Base-by-base conservation (phyloP, 2,329 filamentous ascomycete species). In the Coleophoma cylindrospora region DNA sequence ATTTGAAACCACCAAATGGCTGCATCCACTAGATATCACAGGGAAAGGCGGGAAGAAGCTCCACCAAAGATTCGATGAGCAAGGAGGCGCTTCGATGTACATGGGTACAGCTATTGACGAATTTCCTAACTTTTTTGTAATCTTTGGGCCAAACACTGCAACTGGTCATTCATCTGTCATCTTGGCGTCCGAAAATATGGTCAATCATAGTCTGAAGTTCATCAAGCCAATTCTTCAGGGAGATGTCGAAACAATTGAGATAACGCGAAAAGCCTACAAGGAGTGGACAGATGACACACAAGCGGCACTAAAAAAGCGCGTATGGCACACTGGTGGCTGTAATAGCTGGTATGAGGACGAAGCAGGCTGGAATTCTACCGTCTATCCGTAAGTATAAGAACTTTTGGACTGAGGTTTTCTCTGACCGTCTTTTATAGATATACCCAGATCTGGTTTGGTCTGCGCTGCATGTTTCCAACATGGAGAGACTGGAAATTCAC, bases 91-190 rank as follows among this genome's bases (percentile, higher is more conserved):
- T 0, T 76, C 79, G 57, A 77, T 79, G 8, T 84, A 84, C 55
- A 74, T 76, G 54, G 76, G 77, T 8, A 75, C 74, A 9, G 76
- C 78, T 2, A 73, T 82, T 67, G 75, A 81, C 53, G 74, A 74
- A 0, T 80, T 80, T 58, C 79, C 79, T 0, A 83, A 83, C 55
- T 78, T 81, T 60, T 82, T 83, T 65, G 71, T 79, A 48, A 68
- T 81, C 8, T 77, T 79, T 50, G 79, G 80, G 0, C 80, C 79
- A 1, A 84, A 84, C 55, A 80, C 76, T 0, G 75, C 69, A 0
- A 83, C 80, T 0, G 80, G 80, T 0, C 80, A 83, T 61, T 72
- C 69, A 3, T 76, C 71, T 27, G 79, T 81, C 5, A 76, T 83
- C 37, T 68, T 82, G 49, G 74, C 77, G 0, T 70, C 70, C 3